A percentile compares a stretch with the other conserved stretches of the same genome.
Conservation (phyloP, 306 rosid species). For the Senna tora region DNA sequence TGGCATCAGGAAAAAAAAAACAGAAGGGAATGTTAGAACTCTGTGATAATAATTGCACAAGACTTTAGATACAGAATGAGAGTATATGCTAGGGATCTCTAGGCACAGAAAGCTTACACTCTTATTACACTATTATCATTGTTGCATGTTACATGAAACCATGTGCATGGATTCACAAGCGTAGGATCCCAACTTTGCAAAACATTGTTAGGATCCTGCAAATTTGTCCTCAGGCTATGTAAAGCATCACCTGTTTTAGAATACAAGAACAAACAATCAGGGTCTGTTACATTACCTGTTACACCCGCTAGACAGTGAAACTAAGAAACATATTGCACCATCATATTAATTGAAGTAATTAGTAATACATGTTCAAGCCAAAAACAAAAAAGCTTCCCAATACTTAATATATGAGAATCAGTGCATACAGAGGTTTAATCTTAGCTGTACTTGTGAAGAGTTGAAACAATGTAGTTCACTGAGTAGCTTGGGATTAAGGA, state of each 20-base stretch:
- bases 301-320: constrained; percentile 13
- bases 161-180: constrained; percentile 96
- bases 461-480: neutral
- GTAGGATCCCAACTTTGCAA: constrained; percentile 99
- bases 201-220: constrained; percentile 92
- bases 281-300: constrained; percentile 8
- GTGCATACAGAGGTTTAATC: neutral
- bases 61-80: constrained; percentile 6
- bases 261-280: constrained; percentile 37
- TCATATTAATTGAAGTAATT: constrained; percentile 2
- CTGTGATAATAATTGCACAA: constrained; percentile 1
- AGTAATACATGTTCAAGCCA: constrained; percentile 20
- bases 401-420: neutral
- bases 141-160: constrained; percentile 99
- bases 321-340: constrained; percentile 14
- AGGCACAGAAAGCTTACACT: constrained; percentile 68
- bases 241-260: constrained; percentile 87
- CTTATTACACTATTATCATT: constrained; percentile 96
- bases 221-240: constrained; percentile 86
- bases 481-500: neutral
- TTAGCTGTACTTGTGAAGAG: neutral
- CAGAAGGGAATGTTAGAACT: constrained; percentile 36
- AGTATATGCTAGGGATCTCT: constrained; percentile 17
- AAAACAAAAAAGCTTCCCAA: neutral
- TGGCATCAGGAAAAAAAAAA: constrained; percentile 46